Evolutionary conservation across 2,329 filamentous ascomycete species (phyloP).

Genomic region (Pezicula carpinea): DNA sequence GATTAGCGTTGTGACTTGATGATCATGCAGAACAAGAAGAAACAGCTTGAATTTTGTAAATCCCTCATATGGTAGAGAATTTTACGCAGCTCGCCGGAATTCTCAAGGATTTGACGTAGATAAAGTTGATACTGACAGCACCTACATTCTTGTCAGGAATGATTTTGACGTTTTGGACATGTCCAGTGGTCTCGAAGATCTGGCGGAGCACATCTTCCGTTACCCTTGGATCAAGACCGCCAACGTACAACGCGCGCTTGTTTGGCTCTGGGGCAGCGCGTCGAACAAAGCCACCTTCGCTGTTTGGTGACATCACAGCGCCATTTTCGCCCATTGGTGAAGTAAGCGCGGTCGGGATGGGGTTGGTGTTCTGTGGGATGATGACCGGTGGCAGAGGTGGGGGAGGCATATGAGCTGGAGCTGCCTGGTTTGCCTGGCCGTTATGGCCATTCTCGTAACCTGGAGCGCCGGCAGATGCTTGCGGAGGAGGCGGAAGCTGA

Average conservation of each 20-base stretch:
- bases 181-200: constrained; percentile 97
- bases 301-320: constrained; percentile 79
- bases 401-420: constrained; percentile 77
- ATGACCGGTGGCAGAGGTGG: constrained; percentile 77
- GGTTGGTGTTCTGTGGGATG: constrained; percentile 95
- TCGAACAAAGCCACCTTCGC: constrained; percentile 74
- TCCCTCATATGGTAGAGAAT: constrained; percentile 17
- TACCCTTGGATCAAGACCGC: constrained; percentile 88
- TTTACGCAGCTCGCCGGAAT: constrained; percentile 12
- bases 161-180: constrained; percentile 98
- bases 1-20: constrained; percentile 25
- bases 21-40: constrained; percentile 19
- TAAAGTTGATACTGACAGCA: constrained; percentile 36
- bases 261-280: constrained; percentile 96
- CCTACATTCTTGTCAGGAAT: constrained; percentile 99
- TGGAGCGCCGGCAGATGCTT: constrained; percentile 64
- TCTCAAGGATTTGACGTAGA: constrained; percentile 19
- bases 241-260: constrained; percentile 95
- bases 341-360: constrained; percentile 87
- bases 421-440: constrained; percentile 64
- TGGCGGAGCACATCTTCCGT: constrained; percentile 95
- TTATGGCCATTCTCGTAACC: constrained; percentile 76
- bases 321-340: constrained; percentile 70
- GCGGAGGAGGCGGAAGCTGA: constrained; percentile 66
- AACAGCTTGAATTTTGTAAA: constrained; percentile 12